Evolutionary conservation across 139 green algal species (phyloP).

Genomic region (Volvox reticuliferus): DNA sequence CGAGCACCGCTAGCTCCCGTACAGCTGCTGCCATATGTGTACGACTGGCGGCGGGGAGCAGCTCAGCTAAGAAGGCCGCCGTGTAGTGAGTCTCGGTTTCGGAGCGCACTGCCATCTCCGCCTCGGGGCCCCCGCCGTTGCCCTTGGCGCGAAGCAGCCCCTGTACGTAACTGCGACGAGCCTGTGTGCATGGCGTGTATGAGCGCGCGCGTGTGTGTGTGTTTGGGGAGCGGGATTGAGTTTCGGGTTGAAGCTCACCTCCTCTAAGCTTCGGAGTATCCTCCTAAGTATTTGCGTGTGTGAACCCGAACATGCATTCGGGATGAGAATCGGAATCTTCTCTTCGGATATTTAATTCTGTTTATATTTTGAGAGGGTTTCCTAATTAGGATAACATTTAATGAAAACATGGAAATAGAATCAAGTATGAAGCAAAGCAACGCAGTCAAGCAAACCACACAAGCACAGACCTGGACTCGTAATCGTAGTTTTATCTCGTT

Average conservation of each 20-base stretch:
- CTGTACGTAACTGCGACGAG: constrained; percentile 17
- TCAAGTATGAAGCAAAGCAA: too few species aligned
- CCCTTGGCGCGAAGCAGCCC: constrained; percentile 31
- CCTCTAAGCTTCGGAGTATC: too few species aligned
- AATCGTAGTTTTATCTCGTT: constrained; percentile 39
- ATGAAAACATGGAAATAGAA: too few species aligned
- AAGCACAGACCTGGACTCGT: constrained; percentile 14
- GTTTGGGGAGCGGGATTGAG: not conserved
- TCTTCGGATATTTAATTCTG: too few species aligned
- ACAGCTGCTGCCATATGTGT: constrained; percentile 27
- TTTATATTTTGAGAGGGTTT: too few species aligned
- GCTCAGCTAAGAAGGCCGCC: not conserved
- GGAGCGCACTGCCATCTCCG: constrained; percentile 24
- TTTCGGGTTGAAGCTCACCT: too few species aligned
- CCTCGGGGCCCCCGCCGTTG: constrained; percentile 16
- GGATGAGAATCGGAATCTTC: too few species aligned
- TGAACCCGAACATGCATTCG: too few species aligned
- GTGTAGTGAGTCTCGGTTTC: constrained; percentile 26
- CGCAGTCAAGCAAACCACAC: not conserved
- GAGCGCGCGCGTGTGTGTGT: not conserved
- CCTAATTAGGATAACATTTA: too few species aligned
- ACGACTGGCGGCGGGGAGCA: constrained; percentile 17
- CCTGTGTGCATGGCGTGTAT: not conserved
- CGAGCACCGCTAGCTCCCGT: constrained; percentile 38
- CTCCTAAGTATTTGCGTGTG: too few species aligned